phyloP scores from a whole-genome alignment of 75 land plant species.

The Cunninghamia lanceolata region DNA sequence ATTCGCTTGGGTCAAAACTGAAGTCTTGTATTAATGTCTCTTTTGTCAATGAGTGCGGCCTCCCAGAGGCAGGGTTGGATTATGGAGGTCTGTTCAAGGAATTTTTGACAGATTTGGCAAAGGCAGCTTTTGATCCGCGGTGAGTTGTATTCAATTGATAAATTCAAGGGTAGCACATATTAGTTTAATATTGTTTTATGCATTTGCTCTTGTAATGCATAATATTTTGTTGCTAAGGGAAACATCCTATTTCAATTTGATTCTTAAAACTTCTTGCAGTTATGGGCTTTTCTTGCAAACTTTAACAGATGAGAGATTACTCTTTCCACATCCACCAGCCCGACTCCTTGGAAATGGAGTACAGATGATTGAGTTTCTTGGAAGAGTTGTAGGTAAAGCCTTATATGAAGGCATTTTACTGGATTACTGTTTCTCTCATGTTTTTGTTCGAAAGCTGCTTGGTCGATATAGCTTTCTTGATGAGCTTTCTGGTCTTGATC shows the following conservation, averaged over 20 bases:
- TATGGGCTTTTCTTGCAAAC: constrained; percentile 86
- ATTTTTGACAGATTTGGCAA: constrained; percentile 89
- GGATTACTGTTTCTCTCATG: constrained; percentile 86
- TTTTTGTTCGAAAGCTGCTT: constrained; percentile 87
- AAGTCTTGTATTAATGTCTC: constrained; percentile 81
- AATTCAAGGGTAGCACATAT: not conserved
- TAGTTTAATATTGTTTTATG: not conserved
- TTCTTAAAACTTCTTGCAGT: constrained; percentile 24
- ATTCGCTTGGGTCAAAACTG: constrained; percentile 66
- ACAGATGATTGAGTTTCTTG: constrained; percentile 85
- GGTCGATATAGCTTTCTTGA: constrained; percentile 92
- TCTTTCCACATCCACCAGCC: constrained; percentile 83
- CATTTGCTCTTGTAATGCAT: not conserved
- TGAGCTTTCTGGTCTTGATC: constrained; percentile 87
- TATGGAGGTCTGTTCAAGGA: constrained; percentile 96
- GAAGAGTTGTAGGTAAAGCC: constrained; percentile 89
- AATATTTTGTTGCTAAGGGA: not conserved
- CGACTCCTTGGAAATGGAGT: constrained; percentile 61
- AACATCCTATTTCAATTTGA: not conserved
- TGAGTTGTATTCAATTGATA: constrained; percentile 26
- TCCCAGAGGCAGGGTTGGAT: constrained; percentile 94
- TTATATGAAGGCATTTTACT: constrained; percentile 93
- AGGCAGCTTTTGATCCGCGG: constrained; percentile 85
- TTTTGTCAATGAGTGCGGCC: constrained; percentile 92
- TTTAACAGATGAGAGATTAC: constrained; percentile 70